Percentiles rank a stretch among this genome's conserved stretches.
These are phyloP conservation scores for Aureobasidium sp. DNA, from an alignment of 2,329 filamentous ascomycete species.

Conservation along the genomic window DNA sequence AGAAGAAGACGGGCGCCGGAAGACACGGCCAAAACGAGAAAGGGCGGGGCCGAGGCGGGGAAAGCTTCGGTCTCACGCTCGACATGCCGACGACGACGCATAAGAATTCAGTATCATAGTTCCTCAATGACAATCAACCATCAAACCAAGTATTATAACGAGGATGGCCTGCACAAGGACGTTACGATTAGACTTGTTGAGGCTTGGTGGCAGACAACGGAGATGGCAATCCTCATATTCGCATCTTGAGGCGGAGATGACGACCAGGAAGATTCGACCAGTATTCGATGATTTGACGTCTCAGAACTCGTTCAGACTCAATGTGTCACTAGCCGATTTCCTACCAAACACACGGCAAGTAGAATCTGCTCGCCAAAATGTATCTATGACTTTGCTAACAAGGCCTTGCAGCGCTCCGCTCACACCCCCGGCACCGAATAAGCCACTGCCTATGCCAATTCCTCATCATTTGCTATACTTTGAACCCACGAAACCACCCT, in stretches of 20 bases:
- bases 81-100: not conserved
- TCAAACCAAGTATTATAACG: not conserved
- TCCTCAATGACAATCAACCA: not conserved
- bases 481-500: conserved; percentile 56
- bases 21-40: not conserved
- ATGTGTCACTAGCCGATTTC: conserved; percentile 50
- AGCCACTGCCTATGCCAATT: conserved; percentile 40
- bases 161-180: not conserved
- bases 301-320: conserved; percentile 56
- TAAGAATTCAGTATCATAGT: not conserved
- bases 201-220: not conserved
- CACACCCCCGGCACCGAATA: conserved; percentile 25
- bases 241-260: conserved; percentile 36
- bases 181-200: not conserved
- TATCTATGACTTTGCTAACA: not conserved
- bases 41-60: not conserved
- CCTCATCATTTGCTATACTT: conserved; percentile 86
- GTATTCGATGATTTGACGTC: conserved; percentile 51
- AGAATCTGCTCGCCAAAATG: not conserved
- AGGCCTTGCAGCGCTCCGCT: conserved; percentile 17
- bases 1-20: not conserved
- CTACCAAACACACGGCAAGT: conserved; percentile 31
- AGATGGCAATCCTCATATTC: conserved; percentile 29
- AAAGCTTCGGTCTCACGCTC: not conserved
- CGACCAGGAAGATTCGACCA: conserved; percentile 39